phyloP scores from a whole-genome alignment of 441 rosid genomes.

The Flueggea neowawraea region DNA sequence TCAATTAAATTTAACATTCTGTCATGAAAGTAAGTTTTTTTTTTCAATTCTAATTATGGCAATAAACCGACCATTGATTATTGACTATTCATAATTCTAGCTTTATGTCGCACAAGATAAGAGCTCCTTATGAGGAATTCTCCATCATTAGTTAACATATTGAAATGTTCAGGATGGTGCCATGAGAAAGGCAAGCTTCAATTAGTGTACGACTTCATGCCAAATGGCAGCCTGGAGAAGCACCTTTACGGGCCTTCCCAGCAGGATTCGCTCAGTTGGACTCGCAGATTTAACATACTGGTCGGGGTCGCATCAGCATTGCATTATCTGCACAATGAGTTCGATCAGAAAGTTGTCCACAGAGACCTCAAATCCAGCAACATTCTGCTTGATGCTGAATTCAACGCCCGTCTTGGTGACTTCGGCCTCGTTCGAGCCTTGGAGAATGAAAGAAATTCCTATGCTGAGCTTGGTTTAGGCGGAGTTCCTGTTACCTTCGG shows the following conservation, averaged over 20 bases:
- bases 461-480: conserved; percentile 32
- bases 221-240: conserved; percentile 52
- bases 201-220: conserved; percentile 54
- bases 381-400: conserved; percentile 43
- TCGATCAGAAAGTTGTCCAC: conserved; percentile 53
- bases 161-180: conserved; percentile 47
- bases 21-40: too few relatives aligned
- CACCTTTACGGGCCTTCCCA: conserved; percentile 28
- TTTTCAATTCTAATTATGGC: too few relatives aligned
- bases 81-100: neutral
- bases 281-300: conserved; percentile 32
- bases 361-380: conserved; percentile 66
- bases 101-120: neutral
- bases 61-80: too few relatives aligned
- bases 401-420: conserved; percentile 52
- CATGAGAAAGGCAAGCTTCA: conserved; percentile 45
- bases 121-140: neutral
- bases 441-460: conserved; percentile 46
- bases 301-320: conserved; percentile 53
- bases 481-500: conserved; percentile 49
- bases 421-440: conserved; percentile 57
- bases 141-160: neutral
- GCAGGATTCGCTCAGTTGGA: conserved; percentile 30
- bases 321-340: conserved; percentile 54
- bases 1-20: too few relatives aligned